A percentile compares a stretch with the other conserved stretches of the same genome.
Conservation (phyloP, 2,329 filamentous ascomycete species). For the Drechslerella dactyloides region DNA sequence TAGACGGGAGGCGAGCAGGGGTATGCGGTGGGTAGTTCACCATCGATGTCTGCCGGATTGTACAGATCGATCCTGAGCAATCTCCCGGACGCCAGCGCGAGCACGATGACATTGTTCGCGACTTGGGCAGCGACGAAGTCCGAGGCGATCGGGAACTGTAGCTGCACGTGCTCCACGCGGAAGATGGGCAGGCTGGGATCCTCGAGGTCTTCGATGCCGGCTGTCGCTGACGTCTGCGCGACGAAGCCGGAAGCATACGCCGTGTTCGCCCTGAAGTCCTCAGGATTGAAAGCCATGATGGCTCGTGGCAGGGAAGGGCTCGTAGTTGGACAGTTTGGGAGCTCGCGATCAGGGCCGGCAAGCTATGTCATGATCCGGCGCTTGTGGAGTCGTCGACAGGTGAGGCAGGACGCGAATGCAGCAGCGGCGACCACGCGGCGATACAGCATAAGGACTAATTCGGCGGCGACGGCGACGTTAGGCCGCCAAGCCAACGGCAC, state of each 20-base stretch:
- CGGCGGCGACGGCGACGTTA: neutral
- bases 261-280: slow-evolving; percentile 42
- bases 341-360: slow-evolving; percentile 21
- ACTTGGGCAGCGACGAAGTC: slow-evolving; percentile 97
- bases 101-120: slow-evolving; percentile 92
- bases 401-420: neutral
- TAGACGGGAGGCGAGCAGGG: slow-evolving; percentile 15
- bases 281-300: slow-evolving; percentile 43
- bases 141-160: slow-evolving; percentile 91
- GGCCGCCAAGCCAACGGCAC: neutral
- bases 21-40: slow-evolving; percentile 59
- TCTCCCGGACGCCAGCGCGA: slow-evolving; percentile 88
- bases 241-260: slow-evolving; percentile 45
- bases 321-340: neutral
- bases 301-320: slow-evolving; percentile 5
- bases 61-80: slow-evolving; percentile 94
- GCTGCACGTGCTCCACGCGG: slow-evolving; percentile 87
- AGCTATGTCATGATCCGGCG: slow-evolving; percentile 23
- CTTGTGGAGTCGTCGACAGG: neutral
- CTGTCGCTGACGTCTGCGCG: slow-evolving; percentile 41
- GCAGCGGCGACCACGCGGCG: no score
- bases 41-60: slow-evolving; percentile 92
- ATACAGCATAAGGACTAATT: neutral
- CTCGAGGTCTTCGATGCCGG: slow-evolving; percentile 61
- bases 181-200: slow-evolving; percentile 82